Evolutionary conservation across 495 filamentous ascomycete species (phyloP).

Genomic region (Corynascus novoguineensis): DNA sequence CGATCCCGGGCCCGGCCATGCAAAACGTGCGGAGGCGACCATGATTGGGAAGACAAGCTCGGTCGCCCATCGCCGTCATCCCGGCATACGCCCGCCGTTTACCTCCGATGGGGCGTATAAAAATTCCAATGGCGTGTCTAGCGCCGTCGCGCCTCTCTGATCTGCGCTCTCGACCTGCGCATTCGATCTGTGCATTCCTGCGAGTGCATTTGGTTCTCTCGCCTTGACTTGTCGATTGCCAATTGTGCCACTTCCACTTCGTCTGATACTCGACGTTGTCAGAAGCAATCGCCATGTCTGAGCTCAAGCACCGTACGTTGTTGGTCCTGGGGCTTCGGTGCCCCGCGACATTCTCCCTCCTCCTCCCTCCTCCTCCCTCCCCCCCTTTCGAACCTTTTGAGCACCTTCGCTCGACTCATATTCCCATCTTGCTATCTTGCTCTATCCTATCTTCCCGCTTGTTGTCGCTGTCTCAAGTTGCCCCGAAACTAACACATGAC

Average conservation of each 20-base stretch:
- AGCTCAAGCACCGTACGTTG: conserved; percentile 9
- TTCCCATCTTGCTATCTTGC: not conserved
- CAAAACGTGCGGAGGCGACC: conserved; percentile 5
- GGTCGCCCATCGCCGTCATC: not conserved
- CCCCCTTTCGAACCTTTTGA: not conserved
- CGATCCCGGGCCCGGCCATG: conserved; percentile 6
- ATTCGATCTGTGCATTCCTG: too few species aligned
- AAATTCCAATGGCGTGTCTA: too few species aligned
- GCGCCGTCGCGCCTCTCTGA: too few species aligned
- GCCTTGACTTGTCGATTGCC: too few species aligned
- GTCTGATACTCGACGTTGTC: too few species aligned
- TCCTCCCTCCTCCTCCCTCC: not conserved
- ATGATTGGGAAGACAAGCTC: not conserved
- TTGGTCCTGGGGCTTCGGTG: not conserved
- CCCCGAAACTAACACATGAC: not conserved
- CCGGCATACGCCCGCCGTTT: not conserved
- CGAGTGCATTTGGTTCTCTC: too few species aligned
- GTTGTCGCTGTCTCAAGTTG: not conserved
- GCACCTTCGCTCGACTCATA: not conserved
- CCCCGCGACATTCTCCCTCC: not conserved
- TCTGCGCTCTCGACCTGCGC: too few species aligned
- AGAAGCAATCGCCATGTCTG: not conserved
- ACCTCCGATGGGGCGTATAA: too few species aligned
- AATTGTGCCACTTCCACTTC: too few species aligned
- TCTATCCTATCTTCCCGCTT: not conserved